Conservation (phyloP, 768 basidiomycete species). For the Podaxis rugospora region DNA sequence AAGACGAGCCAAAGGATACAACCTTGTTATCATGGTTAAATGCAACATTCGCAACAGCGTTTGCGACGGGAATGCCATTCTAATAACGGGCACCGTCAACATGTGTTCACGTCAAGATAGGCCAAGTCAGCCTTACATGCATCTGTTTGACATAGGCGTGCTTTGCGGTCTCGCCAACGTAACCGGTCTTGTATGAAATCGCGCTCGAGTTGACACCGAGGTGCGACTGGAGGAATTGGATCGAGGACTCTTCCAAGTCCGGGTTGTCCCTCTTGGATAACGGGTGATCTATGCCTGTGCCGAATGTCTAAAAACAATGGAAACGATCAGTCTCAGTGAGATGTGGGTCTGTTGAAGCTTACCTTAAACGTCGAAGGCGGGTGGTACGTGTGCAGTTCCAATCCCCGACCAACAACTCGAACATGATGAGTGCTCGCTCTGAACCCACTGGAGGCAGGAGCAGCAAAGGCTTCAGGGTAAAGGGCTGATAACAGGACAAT, state of each 20-base stretch:
- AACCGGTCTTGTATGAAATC: slow-evolving; percentile 24
- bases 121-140: background rate
- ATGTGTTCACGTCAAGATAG: background rate
- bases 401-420: slow-evolving; percentile 23
- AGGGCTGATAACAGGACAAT: background rate
- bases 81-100: background rate
- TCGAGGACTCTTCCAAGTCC: slow-evolving; percentile 19
- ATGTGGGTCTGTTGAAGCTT: background rate
- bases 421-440: slow-evolving; percentile 22
- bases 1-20: slow-evolving; percentile 40
- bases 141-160: slow-evolving; percentile 16
- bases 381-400: slow-evolving; percentile 31
- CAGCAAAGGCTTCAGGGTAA: background rate
- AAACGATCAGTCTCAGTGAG: background rate
- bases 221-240: slow-evolving; percentile 21
- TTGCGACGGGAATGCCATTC: slow-evolving; percentile 27
- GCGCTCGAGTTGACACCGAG: slow-evolving; percentile 19
- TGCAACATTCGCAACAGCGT: slow-evolving; percentile 35
- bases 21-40: slow-evolving; percentile 24
- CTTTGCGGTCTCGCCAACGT: slow-evolving; percentile 19
- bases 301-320: slow-evolving; percentile 22
- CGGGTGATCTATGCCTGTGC: slow-evolving; percentile 26
- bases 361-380: slow-evolving; percentile 33
- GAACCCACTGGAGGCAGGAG: background rate
- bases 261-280: slow-evolving; percentile 21